Percentiles rank a stretch among this genome's conserved stretches.
Evolutionary conservation across 192 early-diverging fungal genomes (phyloP).

Genomic region (Linnemannia hyalina): DNA sequence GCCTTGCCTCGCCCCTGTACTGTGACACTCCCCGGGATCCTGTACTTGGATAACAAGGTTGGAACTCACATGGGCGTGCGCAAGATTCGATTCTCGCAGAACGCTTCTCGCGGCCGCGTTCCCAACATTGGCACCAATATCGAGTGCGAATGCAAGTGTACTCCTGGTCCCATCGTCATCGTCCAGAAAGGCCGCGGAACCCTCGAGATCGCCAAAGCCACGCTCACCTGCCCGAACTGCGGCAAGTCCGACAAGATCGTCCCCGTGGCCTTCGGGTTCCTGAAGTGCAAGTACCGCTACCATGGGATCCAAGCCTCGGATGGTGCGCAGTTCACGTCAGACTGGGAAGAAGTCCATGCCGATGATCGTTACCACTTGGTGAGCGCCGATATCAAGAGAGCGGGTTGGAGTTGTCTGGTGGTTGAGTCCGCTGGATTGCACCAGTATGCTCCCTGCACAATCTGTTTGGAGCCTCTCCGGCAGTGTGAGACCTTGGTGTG

Average conservation of each 20-base stretch:
- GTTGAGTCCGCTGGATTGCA: neutral
- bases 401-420: neutral
- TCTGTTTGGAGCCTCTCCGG: neutral
- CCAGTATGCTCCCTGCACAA: neutral
- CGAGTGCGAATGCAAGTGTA: conserved; percentile 12
- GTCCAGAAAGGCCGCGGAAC: neutral
- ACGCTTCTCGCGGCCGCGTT: neutral
- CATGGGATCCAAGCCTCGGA: conserved; percentile 4
- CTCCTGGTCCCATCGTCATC: neutral
- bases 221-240: conserved; percentile 2
- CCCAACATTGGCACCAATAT: neutral
- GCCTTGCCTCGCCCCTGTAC: conserved; percentile 15
- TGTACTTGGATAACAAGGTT: no score
- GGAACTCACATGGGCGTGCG: no score
- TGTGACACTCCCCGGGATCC: no score
- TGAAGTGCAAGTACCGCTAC: conserved; percentile 16
- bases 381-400: no score
- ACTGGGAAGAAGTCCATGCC: neutral
- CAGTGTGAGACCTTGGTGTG: neutral
- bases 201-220: no score
- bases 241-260: neutral
- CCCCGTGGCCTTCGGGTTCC: conserved; percentile 12
- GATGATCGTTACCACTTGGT: conserved; percentile 3
- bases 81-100: neutral
- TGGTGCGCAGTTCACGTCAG: conserved; percentile 6